Conservation (phyloP, 2,329 filamentous ascomycete species). For the Colletotrichum sp. region DNA sequence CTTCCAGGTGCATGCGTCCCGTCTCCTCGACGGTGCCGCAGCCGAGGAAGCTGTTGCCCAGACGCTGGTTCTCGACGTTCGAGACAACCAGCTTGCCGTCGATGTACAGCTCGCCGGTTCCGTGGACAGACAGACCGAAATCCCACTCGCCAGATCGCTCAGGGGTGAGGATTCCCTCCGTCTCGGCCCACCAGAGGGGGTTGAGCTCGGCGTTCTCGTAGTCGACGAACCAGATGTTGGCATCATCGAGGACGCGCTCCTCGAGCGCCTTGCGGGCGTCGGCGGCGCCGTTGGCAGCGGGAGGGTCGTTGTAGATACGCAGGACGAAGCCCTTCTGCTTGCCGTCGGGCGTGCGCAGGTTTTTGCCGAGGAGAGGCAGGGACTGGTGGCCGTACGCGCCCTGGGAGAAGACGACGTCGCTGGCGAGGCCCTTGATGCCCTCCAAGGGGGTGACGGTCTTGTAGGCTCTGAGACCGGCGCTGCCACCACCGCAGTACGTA, state of each 20-base stretch:
- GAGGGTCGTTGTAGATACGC: slow-evolving; percentile 29
- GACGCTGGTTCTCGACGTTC: slow-evolving; percentile 33
- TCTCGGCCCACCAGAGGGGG: slow-evolving; percentile 27
- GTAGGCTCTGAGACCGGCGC: slow-evolving; percentile 34
- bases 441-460: slow-evolving; percentile 35
- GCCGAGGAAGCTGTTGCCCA: slow-evolving; percentile 42
- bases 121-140: slow-evolving; percentile 38
- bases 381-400: slow-evolving; percentile 35
- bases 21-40: slow-evolving; percentile 37
- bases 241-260: slow-evolving; percentile 24
- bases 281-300: not conserved
- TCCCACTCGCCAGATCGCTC: slow-evolving; percentile 28
- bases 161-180: slow-evolving; percentile 26
- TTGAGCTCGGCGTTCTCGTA: slow-evolving; percentile 27
- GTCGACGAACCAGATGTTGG: slow-evolving; percentile 30
- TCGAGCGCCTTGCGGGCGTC: slow-evolving; percentile 22
- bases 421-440: slow-evolving; percentile 28
- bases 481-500: slow-evolving; percentile 37
- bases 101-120: slow-evolving; percentile 37
- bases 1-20: slow-evolving; percentile 26
- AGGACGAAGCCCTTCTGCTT: slow-evolving; percentile 27
- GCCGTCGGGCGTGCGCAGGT: slow-evolving; percentile 26
- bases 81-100: slow-evolving; percentile 36
- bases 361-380: slow-evolving; percentile 34
- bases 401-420: slow-evolving; percentile 27